phyloP scores from a whole-genome alignment of 495 filamentous ascomycete genomes.

The Penicillium subrubescens region DNA sequence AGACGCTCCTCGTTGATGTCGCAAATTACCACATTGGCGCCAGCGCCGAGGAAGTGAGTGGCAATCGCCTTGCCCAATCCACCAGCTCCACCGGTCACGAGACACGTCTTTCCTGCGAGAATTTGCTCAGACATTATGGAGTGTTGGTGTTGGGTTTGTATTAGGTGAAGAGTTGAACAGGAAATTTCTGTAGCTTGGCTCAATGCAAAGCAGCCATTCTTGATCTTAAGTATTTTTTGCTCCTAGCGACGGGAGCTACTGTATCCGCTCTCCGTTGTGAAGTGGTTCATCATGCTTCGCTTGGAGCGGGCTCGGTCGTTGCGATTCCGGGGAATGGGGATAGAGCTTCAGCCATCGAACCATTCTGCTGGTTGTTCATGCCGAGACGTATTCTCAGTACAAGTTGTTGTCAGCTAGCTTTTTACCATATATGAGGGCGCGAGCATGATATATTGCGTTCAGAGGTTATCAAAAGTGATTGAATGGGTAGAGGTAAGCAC shows the following conservation, averaged over 20 bases:
- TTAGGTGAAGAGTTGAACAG: neutral
- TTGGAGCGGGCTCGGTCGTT: constrained; percentile 8
- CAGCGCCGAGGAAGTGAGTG: constrained; percentile 36
- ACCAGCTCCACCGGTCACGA: constrained; percentile 44
- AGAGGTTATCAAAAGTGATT: neutral
- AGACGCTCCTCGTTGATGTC: constrained; percentile 41
- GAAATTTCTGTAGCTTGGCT: neutral
- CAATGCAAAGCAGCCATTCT: neutral
- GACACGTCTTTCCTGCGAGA: constrained; percentile 38
- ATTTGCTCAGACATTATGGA: constrained; percentile 26
- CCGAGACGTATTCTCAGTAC: constrained; percentile 17
- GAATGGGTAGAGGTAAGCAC: neutral
- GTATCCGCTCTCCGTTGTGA: constrained; percentile 16
- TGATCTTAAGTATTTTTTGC: constrained; percentile 7
- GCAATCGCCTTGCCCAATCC: constrained; percentile 51
- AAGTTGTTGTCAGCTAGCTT: neutral
- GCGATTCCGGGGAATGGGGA: constrained; percentile 7
- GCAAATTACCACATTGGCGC: constrained; percentile 46
- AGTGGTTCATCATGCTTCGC: constrained; percentile 6
- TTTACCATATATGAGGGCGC: neutral
- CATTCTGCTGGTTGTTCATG: constrained; percentile 2
- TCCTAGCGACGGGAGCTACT: constrained; percentile 10
- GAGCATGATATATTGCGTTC: neutral
- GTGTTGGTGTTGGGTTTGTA: neutral
- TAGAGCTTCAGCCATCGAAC: neutral